Evolutionary conservation across 1,284 basidiomycete genomes (phyloP).

Genomic region (Neonothopanus nambi): DNA sequence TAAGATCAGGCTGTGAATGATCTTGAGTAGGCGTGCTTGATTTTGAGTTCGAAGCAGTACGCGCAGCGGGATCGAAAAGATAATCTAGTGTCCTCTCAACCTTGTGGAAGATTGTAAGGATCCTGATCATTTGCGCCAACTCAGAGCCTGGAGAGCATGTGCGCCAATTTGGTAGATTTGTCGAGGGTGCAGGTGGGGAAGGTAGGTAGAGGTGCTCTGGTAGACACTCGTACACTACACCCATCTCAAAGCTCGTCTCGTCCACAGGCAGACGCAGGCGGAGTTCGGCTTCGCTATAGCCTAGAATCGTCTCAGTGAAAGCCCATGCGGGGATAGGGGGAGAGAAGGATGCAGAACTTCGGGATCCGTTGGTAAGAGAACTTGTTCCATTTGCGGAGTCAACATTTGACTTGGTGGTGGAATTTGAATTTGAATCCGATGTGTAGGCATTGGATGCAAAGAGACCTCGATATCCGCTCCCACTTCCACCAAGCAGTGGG

Average conservation of each 20-base stretch:
- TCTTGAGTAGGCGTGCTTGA: not conserved
- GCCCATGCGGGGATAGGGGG: slow-evolving; percentile 3
- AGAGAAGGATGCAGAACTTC: slow-evolving; percentile 1
- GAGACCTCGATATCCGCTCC: slow-evolving; percentile 5
- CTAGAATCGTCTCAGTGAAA: slow-evolving; percentile 12
- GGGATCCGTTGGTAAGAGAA: not conserved
- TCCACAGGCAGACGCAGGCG: slow-evolving; percentile 70
- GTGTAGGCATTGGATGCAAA: not conserved
- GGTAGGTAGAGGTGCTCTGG: slow-evolving; percentile 69
- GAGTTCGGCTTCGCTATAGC: slow-evolving; percentile 49
- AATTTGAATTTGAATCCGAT: too few relatives aligned
- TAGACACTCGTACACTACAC: slow-evolving; percentile 53
- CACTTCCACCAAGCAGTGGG: slow-evolving; percentile 10
- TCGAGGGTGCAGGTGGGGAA: slow-evolving; percentile 56
- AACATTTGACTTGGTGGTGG: not conserved
- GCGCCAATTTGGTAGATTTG: slow-evolving; percentile 20
- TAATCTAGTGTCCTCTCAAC: slow-evolving; percentile 51
- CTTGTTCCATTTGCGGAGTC: not conserved
- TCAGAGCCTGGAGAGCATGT: slow-evolving; percentile 42
- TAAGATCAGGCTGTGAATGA: not conserved
- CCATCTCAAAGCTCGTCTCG: slow-evolving; percentile 75
- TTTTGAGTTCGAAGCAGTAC: not conserved
- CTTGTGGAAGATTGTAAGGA: slow-evolving; percentile 60
- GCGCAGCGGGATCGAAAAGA: slow-evolving; percentile 17
- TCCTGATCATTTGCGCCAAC: slow-evolving; percentile 69